Base-by-base conservation (phyloP, 2,329 filamentous ascomycete genomes). In the Daldinia sp. region DNA sequence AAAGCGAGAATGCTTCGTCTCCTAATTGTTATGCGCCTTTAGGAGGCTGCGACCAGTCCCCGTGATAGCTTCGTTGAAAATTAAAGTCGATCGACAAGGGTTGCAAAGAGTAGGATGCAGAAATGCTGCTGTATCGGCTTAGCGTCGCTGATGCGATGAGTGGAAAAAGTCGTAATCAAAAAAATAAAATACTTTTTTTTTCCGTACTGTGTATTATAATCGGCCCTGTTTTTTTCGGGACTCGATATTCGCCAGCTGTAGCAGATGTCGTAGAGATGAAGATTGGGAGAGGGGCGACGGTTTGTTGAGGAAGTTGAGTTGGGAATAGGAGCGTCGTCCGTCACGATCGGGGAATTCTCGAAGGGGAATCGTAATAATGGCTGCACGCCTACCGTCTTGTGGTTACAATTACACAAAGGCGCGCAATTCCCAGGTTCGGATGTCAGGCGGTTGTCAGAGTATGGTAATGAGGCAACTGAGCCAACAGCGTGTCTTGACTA, bases 1-100 rank as follows among this genome's bases (percentile, higher is more conserved):
- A 67, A 68, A 60, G 54, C 66, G 68, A 74, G 74, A 74, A 70
- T 72, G 73, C 73, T 68, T 76, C 75, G 75, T 75, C 75, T 75
- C 75, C 75, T 68, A 61, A 67, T 75, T 71, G 71, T 74, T 67
- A 70, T 70, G 72, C 74, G 72, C 72, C 71, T 54, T 67, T 60
- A 63, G 42, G 57, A 51, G 72, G 72, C 72, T 69, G 75, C 75
- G 60, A 69, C 53, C 46, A 46, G 41, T 44, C 41, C 54, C 69
- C 67, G 39, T 50, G 57, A 65, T 67, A 65, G 65, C 73, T 71
- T 71, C 71, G 69, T 69, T 6, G 54, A 50, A 61, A 72, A 59
- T 63, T 44, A 35, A 65, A 55, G 44, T 68, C 35, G 60, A 53
- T 68, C 61, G 65, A 51, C 33, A 61, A 51, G 50, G 68, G 33